Percentiles rank a stretch among this genome's conserved stretches.
Evolutionary conservation across 306 rosid species (phyloP).

Genomic region (Cicer yamashitae): DNA sequence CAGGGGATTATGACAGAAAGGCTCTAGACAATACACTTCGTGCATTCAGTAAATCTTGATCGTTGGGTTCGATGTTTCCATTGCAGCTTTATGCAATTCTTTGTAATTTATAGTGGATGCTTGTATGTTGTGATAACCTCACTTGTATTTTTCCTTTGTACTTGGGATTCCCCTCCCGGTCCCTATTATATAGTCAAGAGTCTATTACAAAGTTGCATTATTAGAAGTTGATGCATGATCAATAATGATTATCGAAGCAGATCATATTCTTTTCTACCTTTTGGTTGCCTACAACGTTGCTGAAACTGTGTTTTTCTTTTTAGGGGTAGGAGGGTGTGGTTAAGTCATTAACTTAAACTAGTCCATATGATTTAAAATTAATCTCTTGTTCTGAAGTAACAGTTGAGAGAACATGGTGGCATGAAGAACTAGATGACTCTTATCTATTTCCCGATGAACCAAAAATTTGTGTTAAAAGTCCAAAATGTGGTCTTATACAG

Average conservation of each 20-base stretch:
- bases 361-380: not conserved
- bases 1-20: constrained; percentile 85
- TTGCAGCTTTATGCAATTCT: constrained; percentile 31
- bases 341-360: not conserved
- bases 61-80: constrained; percentile 4
- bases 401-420: not conserved
- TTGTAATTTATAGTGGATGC: constrained; percentile 36
- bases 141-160: constrained; percentile 37
- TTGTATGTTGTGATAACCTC: constrained; percentile 31
- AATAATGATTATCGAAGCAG: constrained; percentile 43
- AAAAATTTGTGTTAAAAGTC: not conserved
- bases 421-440: not conserved
- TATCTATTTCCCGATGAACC: not conserved
- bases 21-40: constrained; percentile 82
- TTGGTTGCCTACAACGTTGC: not conserved
- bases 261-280: constrained; percentile 1
- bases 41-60: constrained; percentile 77
- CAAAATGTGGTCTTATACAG: constrained; percentile 12
- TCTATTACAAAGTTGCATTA: constrained; percentile 45
- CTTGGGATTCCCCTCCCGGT: constrained; percentile 15
- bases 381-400: not conserved
- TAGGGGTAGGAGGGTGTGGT: not conserved
- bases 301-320: not conserved
- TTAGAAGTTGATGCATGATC: constrained; percentile 47
- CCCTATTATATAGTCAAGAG: constrained; percentile 34